Conservation (phyloP, 768 basidiomycete genomes). For the Rhodotorula graminis region DNA sequence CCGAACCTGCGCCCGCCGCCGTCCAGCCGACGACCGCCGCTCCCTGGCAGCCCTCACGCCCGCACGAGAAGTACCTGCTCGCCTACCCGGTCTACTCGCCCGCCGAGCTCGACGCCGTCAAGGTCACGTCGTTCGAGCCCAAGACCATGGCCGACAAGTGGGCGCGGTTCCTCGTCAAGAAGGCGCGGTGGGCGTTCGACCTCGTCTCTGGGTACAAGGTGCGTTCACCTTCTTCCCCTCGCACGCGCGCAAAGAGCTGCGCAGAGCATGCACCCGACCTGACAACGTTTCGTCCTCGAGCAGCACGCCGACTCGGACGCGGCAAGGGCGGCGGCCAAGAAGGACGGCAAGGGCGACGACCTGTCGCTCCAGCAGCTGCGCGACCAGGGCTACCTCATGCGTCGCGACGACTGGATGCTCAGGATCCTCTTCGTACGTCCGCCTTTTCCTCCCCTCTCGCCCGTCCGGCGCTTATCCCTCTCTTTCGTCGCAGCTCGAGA, state of each 20-base stretch:
- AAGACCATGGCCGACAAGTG: conserved; percentile 68
- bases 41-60: conserved; percentile 39
- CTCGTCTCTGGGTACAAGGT: conserved; percentile 76
- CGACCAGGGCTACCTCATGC: conserved; percentile 66
- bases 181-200: conserved; percentile 68
- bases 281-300: too few relatives aligned
- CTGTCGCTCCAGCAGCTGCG: conserved; percentile 61
- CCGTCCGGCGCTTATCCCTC: neutral
- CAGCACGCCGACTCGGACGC: conserved; percentile 32
- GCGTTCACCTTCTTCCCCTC: conserved; percentile 21
- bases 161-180: conserved; percentile 60
- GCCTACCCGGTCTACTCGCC: conserved; percentile 86
- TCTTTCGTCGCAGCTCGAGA: conserved; percentile 58
- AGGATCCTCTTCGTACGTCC: conserved; percentile 55
- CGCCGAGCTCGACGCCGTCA: conserved; percentile 50
- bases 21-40: neutral
- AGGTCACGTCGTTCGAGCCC: conserved; percentile 63
- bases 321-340: conserved; percentile 4
- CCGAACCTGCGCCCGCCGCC: neutral
- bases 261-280: neutral
- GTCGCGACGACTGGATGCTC: conserved; percentile 51
- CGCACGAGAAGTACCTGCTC: conserved; percentile 63
- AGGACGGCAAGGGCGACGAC: conserved; percentile 28
- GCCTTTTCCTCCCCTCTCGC: neutral
- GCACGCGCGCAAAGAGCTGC: neutral